Evolutionary conservation across 108 stramenopile species (phyloP).

Genomic region (Pseudonitzschia multistriata): DNA sequence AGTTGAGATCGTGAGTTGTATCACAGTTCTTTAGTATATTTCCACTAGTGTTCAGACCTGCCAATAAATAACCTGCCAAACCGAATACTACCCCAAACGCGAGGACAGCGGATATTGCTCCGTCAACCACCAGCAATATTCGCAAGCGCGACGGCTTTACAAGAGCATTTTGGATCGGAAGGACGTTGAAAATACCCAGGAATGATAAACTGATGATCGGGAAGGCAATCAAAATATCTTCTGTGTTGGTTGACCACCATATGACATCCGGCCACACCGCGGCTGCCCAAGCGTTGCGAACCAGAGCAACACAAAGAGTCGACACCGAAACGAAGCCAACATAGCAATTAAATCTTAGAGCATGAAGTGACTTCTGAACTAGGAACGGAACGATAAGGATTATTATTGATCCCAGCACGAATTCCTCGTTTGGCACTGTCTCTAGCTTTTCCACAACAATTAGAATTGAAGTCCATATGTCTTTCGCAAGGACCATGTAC

Average conservation of each 20-base stretch:
- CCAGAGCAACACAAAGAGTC: conserved; percentile 51
- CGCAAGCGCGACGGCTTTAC: conserved; percentile 51
- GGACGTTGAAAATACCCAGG: conserved; percentile 72
- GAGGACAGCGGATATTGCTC: conserved; percentile 44
- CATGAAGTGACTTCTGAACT: conserved; percentile 64
- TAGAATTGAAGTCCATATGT: conserved; percentile 71
- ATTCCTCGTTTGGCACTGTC: conserved; percentile 12
- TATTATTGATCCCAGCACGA: conserved; percentile 48
- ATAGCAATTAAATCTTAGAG: conserved; percentile 79
- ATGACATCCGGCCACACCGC: conserved; percentile 3
- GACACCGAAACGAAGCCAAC: conserved; percentile 68
- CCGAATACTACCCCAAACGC: conserved; percentile 54
- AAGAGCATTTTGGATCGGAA: conserved; percentile 61
- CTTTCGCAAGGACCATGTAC: conserved; percentile 80
- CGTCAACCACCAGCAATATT: conserved; percentile 41
- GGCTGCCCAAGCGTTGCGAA: conserved; percentile 19
- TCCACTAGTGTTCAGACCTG: conserved; percentile 40
- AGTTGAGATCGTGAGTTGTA: conserved; percentile 19
- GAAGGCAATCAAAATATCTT: conserved; percentile 47
- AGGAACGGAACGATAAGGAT: conserved; percentile 54
- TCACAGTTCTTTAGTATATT: conserved; percentile 68
- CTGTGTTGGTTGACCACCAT: conserved; percentile 18
- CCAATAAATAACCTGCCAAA: conserved; percentile 64
- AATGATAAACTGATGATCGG: conserved; percentile 77
- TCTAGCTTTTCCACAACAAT: not conserved